Base-by-base conservation (phyloP, 2,329 filamentous ascomycete species). In the Periconia sp. region DNA sequence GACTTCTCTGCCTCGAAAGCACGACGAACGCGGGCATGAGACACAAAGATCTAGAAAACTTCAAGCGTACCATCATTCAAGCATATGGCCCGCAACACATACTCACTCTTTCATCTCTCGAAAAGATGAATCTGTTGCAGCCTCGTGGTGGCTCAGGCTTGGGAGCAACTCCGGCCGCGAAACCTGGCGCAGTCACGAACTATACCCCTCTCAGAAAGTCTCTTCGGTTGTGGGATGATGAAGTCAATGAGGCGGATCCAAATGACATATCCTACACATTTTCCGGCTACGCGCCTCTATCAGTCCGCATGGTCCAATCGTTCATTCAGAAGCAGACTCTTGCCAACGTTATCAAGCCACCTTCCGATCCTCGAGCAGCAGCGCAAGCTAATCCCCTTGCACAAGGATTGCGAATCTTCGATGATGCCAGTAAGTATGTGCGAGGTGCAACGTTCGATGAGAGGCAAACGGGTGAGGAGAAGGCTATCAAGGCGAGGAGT, bases 221-320 rank as follows among this genome's bases (percentile, higher is more conserved):
- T 48, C 81, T 99, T 11, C 84, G 87, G 21, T 81, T 99, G 12
- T 95, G 96, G 65, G 87, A 96, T 42, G 94, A 99, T 66, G 94
- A 97, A 66, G 92, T 99, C 26, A 92, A 95, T 64, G 94, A 99
- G 70, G 86, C 94, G 46, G 88, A 95, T 33, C 94, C 94, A 3
- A 89, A 94, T 60, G 94, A 99, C 59, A 86, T 97, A 48, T 88
- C 92, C n/a, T 99, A 99, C 62, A 92, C 96, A 9, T 99, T 97
- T 72, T 95, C 89, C 52, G 95, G 94, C 38, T 99, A 97, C 65
- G 94, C 95, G 4, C 95, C 94, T 0, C 80, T 99, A 10, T 95
- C 89, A 31, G 83, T 97, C 40, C 86, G 94, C 12, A 81, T 99
- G 4, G 87, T 99, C 5, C 95, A 99, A 70, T 94, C 89, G 65